Evolutionary conservation across 495 filamentous ascomycete genomes (phyloP).

Genomic region (Podospora pseudocomata): DNA sequence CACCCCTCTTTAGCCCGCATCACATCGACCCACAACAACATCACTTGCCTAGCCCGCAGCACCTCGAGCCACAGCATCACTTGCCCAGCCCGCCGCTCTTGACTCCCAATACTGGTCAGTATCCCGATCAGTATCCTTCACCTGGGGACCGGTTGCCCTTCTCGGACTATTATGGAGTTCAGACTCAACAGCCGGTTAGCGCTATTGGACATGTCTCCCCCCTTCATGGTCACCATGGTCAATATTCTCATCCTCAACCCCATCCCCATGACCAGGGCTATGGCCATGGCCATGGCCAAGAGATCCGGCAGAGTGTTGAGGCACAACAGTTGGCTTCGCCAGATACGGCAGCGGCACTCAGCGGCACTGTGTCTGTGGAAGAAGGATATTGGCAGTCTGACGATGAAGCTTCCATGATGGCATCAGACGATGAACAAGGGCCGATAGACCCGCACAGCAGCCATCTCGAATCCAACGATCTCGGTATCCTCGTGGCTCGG

Average conservation of each 20-base stretch:
- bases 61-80: constrained; percentile 1
- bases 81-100: constrained; percentile 16
- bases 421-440: constrained; percentile 50
- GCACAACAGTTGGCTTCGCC: constrained; percentile 6
- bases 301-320: not conserved
- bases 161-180: not conserved
- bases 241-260: not conserved
- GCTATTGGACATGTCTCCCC: not conserved
- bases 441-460: constrained; percentile 26
- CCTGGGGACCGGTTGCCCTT: not conserved
- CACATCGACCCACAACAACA: constrained; percentile 6
- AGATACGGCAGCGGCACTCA: not conserved
- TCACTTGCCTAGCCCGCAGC: too few species aligned
- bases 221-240: not conserved
- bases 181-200: not conserved
- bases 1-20: constrained; percentile 15
- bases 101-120: constrained; percentile 2
- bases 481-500: constrained; percentile 39
- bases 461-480: constrained; percentile 36
- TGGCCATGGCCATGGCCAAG: not conserved
- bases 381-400: constrained; percentile 53
- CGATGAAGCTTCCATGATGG: constrained; percentile 59
- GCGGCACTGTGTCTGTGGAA: constrained; percentile 19
- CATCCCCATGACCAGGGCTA: not conserved
- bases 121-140: not conserved